Conservation (phyloP, 1,139 yeast species). For the Arxiozyma slooffiae region DNA sequence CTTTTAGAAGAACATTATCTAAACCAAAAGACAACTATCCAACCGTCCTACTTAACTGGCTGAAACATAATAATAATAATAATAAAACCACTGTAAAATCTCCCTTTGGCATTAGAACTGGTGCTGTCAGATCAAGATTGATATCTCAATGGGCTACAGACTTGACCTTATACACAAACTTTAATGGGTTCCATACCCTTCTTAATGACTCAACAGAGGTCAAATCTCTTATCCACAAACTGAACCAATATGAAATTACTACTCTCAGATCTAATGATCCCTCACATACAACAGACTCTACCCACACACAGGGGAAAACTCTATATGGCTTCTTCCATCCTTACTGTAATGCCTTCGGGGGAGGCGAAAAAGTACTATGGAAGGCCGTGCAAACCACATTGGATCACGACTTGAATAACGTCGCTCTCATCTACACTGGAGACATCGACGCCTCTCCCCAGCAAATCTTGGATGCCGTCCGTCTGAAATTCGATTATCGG, state of each 20-base stretch:
- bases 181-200: neutral
- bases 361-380: conserved; percentile 96
- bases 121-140: conserved; percentile 43
- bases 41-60: neutral
- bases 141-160: conserved; percentile 44
- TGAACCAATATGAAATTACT: neutral
- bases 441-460: conserved; percentile 44
- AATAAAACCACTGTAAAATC: conserved; percentile 26
- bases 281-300: neutral
- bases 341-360: conserved; percentile 92
- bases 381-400: conserved; percentile 71
- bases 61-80: too few relatives aligned
- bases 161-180: conserved; percentile 18
- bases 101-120: conserved; percentile 10
- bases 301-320: conserved; percentile 28
- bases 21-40: conserved; percentile 1
- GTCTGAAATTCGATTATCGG: conserved; percentile 53
- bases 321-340: conserved; percentile 87
- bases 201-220: neutral
- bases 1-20: conserved; percentile 5
- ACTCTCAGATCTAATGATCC: too few relatives aligned
- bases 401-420: too few relatives aligned
- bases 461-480: conserved; percentile 49
- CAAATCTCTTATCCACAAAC: neutral
- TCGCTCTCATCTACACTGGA: conserved; percentile 74